Evolutionary conservation across 805 yeast species (phyloP), one percentile per base, ranked within the genome.

Genomic region (Kluyveromyces nonfermentans): DNA sequence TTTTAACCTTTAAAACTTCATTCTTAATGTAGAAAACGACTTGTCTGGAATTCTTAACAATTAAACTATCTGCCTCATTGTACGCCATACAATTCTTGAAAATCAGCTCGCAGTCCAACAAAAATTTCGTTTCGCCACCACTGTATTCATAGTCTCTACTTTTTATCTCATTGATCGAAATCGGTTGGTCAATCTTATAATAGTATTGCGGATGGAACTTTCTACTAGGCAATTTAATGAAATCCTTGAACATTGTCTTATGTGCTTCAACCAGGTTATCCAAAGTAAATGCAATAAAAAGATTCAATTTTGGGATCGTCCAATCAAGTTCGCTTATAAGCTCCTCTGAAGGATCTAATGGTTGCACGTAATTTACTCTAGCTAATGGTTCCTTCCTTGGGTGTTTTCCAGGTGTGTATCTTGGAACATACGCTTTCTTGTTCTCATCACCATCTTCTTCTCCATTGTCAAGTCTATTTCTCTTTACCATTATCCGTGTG

Each of bases 141-240:
- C 47, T 46, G 25, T 46, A 52, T 40, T 59, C 57, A 46, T 71
- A 70, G 34, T 59, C 59, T 36, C 65, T 57, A 8, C 62, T 53
- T 46, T 72, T 72, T 46, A 86, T 78, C 61, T 84, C 90, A 44
- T 75, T 71, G 10, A 86, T 60, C 0, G 95, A 81, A 2, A 84
- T 76, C 2, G 95, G 95, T 18, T 65, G 64, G 42, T 68, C 64
- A 37, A 85, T 78, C 43, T 78, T 67, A 45, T 75, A 73, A 58
- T 81, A 85, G 60, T 87, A 88, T 57, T 86, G 94, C 0, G 96
- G 88, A 56, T 84, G 86, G 37, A 75, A 63, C 57, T 81, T 79
- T 51, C 79, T 77, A 20, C 83, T 73, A 7, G 96, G 96, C 33
- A 87, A 69, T 51, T 77, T 79, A 48, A 79, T 60, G 63, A 88